These are phyloP conservation scores for Russula virescens DNA, from an alignment of 768 basidiomycete genomes.

Conservation along the genomic window DNA sequence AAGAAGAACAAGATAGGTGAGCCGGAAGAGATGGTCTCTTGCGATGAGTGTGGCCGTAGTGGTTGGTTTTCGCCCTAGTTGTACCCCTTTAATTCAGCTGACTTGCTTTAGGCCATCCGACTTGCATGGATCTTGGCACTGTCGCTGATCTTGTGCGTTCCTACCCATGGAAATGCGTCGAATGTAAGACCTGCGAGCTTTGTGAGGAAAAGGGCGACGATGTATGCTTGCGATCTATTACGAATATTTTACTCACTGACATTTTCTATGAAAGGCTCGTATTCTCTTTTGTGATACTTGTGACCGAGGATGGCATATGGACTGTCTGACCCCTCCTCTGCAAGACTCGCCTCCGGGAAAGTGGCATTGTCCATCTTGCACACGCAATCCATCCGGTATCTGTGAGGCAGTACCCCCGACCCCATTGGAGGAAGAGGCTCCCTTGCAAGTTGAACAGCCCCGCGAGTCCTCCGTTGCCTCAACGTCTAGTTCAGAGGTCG, in stretches of 20 bases:
- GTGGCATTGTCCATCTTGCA: conserved; percentile 70
- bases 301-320: conserved; percentile 90
- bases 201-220: conserved; percentile 84
- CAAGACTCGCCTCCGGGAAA: conserved; percentile 64
- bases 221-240: conserved; percentile 45
- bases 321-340: conserved; percentile 71
- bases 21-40: conserved; percentile 69
- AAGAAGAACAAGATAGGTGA: conserved; percentile 49
- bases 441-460: not conserved
- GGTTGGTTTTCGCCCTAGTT: conserved; percentile 42
- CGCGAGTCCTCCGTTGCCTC: conserved; percentile 43
- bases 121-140: conserved; percentile 63
- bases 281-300: conserved; percentile 92
- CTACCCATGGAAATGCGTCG: conserved; percentile 84
- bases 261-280: conserved; percentile 44
- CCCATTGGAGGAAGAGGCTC: not conserved
- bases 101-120: conserved; percentile 64
- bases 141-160: conserved; percentile 56
- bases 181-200: conserved; percentile 89
- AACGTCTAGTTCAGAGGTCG: conserved; percentile 31
- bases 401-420: conserved; percentile 19
- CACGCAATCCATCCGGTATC: conserved; percentile 18
- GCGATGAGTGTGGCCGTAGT: conserved; percentile 76
- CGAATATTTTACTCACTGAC: conserved; percentile 25
- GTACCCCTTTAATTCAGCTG: conserved; percentile 2